Evolutionary conservation across 768 basidiomycete species (phyloP).

Genomic region (Psilocybe sp.): DNA sequence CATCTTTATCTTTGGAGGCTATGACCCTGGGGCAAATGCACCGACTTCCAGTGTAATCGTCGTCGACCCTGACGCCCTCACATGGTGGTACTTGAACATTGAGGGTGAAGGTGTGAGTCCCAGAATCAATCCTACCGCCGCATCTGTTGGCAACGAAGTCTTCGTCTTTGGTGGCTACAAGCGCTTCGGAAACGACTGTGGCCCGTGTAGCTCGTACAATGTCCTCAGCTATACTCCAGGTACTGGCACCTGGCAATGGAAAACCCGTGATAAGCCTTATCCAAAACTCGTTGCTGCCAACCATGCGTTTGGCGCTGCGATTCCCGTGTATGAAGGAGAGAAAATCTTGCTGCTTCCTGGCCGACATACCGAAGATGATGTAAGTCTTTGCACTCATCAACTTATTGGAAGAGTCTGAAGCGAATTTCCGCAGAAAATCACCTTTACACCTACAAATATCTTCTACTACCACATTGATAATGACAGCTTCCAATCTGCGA

Average conservation of each 20-base stretch:
- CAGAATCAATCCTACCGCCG: slow-evolving; percentile 20
- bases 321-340: slow-evolving; percentile 19
- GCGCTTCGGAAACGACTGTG: slow-evolving; percentile 5
- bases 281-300: slow-evolving; percentile 9
- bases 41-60: slow-evolving; percentile 14
- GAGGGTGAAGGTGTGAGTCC: slow-evolving; percentile 12
- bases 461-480: slow-evolving; percentile 21
- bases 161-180: slow-evolving; percentile 26
- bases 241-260: slow-evolving; percentile 18
- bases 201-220: slow-evolving; percentile 14
- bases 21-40: slow-evolving; percentile 2
- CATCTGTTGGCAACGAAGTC: slow-evolving; percentile 16
- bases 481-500: slow-evolving; percentile 14
- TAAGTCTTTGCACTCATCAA: neutral
- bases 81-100: slow-evolving; percentile 23
- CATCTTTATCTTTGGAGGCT: slow-evolving; percentile 28
- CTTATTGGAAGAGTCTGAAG: too few species aligned
- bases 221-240: slow-evolving; percentile 11
- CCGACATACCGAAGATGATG: slow-evolving; percentile 5
- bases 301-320: slow-evolving; percentile 10
- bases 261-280: slow-evolving; percentile 13
- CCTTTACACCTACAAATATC: slow-evolving; percentile 7
- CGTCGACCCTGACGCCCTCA: slow-evolving; percentile 13
- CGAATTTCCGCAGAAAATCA: neutral
- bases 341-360: slow-evolving; percentile 24